Evolutionary conservation across 2,329 filamentous ascomycete genomes (phyloP).

Genomic region (Apiospora koreana): DNA sequence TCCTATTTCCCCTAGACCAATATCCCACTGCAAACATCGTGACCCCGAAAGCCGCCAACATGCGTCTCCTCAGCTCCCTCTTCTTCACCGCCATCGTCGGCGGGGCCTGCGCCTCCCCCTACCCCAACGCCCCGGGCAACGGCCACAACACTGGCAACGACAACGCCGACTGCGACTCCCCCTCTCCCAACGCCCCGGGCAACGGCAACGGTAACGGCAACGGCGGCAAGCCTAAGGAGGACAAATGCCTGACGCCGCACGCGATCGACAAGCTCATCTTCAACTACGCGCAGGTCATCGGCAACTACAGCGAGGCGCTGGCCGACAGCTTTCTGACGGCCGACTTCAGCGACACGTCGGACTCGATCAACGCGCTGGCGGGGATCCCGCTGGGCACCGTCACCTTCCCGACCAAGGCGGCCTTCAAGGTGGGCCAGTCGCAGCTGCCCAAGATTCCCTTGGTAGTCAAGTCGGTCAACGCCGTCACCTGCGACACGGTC

Average conservation of each 20-base stretch:
- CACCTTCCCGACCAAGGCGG: constrained; percentile 33
- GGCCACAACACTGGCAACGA: no score
- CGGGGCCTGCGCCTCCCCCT: background rate
- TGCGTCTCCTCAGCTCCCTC: background rate
- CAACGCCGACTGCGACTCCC: background rate
- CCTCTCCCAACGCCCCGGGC: background rate
- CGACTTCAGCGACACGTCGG: constrained; percentile 33
- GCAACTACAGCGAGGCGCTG: constrained; percentile 14
- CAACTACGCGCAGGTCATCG: constrained; percentile 18
- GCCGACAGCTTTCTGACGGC: constrained; percentile 23
- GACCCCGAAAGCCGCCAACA: background rate
- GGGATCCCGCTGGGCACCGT: constrained; percentile 28
- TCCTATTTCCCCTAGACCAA: background rate
- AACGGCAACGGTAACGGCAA: no score
- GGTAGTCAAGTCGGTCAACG: constrained; percentile 25
- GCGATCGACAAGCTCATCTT: constrained; percentile 11
- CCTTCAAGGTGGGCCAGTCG: constrained; percentile 29
- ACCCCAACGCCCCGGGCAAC: background rate
- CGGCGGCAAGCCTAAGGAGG: no score
- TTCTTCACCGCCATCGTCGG: background rate
- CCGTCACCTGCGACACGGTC: constrained; percentile 26
- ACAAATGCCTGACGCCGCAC: background rate
- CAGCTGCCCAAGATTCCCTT: constrained; percentile 32
- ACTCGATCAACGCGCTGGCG: constrained; percentile 35
- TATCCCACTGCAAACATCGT: background rate